phyloP scores from a whole-genome alignment of 1,139 yeast genomes.

The Diutina siamensis region DNA sequence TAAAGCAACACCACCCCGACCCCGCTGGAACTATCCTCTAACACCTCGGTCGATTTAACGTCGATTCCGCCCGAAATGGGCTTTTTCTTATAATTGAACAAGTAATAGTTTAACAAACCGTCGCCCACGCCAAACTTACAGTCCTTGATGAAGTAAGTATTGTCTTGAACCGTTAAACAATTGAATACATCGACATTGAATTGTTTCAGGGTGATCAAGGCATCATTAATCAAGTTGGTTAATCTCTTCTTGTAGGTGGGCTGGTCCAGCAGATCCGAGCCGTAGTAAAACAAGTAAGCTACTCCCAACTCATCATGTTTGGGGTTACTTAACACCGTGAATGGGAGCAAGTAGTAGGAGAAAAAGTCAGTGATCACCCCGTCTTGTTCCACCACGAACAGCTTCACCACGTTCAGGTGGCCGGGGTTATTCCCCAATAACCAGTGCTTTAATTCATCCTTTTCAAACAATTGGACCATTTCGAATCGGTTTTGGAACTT shows the following conservation, averaged over 20 bases:
- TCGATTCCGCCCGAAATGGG: slow-evolving; percentile 76
- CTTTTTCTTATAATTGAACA: slow-evolving; percentile 80
- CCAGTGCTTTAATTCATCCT: slow-evolving; percentile 78
- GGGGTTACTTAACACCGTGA: slow-evolving; percentile 65
- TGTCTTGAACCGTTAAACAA: slow-evolving; percentile 85
- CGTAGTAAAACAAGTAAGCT: slow-evolving; percentile 87
- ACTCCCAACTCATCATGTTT: slow-evolving; percentile 63
- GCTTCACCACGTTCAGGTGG: slow-evolving; percentile 41
- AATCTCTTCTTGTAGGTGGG: slow-evolving; percentile 44
- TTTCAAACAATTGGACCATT: slow-evolving; percentile 53
- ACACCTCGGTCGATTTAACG: slow-evolving; percentile 36
- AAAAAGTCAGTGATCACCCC: slow-evolving; percentile 77
- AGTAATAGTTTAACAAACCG: slow-evolving; percentile 79
- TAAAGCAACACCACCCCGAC: slow-evolving; percentile 81
- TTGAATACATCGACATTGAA: slow-evolving; percentile 80
- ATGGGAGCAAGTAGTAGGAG: slow-evolving; percentile 82
- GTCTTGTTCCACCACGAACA: slow-evolving; percentile 67
- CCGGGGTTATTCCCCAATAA: slow-evolving; percentile 38
- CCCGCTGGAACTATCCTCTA: slow-evolving; percentile 53
- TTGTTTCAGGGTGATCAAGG: slow-evolving; percentile 62
- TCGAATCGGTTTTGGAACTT: slow-evolving; percentile 62
- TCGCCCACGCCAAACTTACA: slow-evolving; percentile 91
- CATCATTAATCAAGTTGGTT: slow-evolving; percentile 53
- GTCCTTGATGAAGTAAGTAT: slow-evolving; percentile 66
- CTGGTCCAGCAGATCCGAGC: slow-evolving; percentile 38